Conservation (phyloP, 805 yeast species). For the Pichia deserticola region DNA sequence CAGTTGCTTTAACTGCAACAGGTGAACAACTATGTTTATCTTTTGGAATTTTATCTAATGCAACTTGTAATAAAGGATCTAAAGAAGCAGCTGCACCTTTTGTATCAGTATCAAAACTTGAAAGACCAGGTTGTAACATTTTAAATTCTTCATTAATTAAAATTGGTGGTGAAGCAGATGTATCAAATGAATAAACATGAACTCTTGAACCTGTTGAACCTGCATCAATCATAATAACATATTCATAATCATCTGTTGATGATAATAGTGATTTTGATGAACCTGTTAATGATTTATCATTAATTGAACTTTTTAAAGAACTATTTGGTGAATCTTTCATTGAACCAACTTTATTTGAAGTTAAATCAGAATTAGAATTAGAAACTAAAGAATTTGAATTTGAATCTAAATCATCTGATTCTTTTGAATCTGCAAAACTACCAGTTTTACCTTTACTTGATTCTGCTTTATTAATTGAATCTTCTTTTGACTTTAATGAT, state of each 20-base stretch:
- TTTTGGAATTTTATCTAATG: constrained; percentile 71
- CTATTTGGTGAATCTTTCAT: neutral
- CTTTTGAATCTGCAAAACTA: neutral
- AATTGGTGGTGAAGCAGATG: constrained; percentile 77
- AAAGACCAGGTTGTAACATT: constrained; percentile 89
- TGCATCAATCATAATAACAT: constrained; percentile 92
- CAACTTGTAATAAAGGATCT: constrained; percentile 72
- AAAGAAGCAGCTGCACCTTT: constrained; percentile 84
- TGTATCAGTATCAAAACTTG: constrained; percentile 74
- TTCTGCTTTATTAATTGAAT: constrained; percentile 6
- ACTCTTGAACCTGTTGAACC: constrained; percentile 97
- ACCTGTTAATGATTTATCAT: neutral
- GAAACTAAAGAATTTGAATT: neutral
- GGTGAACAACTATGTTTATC: constrained; percentile 77
- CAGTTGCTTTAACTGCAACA: constrained; percentile 95
- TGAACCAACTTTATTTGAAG: neutral
- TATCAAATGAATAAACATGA: constrained; percentile 87
- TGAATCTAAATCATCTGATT: neutral
- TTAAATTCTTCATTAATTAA: constrained; percentile 74
- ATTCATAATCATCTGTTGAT: constrained; percentile 37
- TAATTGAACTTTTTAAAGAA: neutral
- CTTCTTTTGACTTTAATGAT: constrained; percentile 10
- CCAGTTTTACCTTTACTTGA: neutral
- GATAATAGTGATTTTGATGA: neutral
- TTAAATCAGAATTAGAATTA: neutral